phyloP scores from a whole-genome alignment of 2,329 filamentous ascomycete genomes.

The Fusarium lateritium region DNA sequence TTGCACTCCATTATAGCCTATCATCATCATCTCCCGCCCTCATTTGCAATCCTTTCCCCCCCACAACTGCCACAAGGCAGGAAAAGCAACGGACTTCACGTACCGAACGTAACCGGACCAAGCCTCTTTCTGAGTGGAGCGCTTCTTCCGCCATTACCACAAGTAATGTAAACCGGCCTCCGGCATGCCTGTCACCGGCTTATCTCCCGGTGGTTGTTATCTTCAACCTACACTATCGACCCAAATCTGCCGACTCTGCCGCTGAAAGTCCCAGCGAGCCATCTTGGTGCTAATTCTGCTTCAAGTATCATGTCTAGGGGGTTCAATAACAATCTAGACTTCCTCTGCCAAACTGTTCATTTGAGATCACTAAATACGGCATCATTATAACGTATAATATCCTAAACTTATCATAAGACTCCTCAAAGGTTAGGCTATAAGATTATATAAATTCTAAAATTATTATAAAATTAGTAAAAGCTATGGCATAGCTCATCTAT shows the following conservation, averaged over 20 bases:
- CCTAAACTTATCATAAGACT: too few species aligned
- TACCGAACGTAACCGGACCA: slow-evolving; percentile 40
- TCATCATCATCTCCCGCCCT: neutral
- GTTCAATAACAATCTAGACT: too few species aligned
- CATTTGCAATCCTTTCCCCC: slow-evolving; percentile 8
- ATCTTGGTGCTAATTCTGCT: too few species aligned
- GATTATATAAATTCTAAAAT: too few species aligned
- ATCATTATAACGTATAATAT: too few species aligned
- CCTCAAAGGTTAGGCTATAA: too few species aligned
- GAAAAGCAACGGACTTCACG: slow-evolving; percentile 16
- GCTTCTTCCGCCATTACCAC: slow-evolving; percentile 16
- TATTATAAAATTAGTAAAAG: too few species aligned
- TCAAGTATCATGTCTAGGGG: too few species aligned
- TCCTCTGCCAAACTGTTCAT: too few species aligned
- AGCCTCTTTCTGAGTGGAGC: slow-evolving; percentile 34
- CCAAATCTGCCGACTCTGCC: slow-evolving; percentile 15
- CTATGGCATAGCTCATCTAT: too few species aligned
- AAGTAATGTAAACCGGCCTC: slow-evolving; percentile 34
- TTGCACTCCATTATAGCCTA: neutral
- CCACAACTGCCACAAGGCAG: slow-evolving; percentile 31
- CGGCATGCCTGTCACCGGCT: slow-evolving; percentile 37
- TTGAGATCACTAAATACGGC: too few species aligned
- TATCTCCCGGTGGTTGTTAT: slow-evolving; percentile 36
- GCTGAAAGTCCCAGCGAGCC: neutral
- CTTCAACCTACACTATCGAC: slow-evolving; percentile 10